Conservation (phyloP, 495 filamentous ascomycete genomes). For the Neurospora sp. region DNA sequence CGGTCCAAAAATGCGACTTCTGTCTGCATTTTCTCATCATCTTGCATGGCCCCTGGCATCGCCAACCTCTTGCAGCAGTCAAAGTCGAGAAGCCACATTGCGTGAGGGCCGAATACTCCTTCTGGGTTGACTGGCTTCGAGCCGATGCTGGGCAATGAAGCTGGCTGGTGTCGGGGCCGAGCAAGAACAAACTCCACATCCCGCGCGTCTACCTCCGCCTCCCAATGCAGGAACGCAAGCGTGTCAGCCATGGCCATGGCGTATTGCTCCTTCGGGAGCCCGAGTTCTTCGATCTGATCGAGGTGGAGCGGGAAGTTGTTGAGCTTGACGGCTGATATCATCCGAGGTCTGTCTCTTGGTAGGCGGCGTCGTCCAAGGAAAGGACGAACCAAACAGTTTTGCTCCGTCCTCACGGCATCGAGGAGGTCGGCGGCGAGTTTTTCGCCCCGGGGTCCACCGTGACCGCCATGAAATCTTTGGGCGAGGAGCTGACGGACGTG, state of each 20-base stretch:
- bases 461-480: neutral
- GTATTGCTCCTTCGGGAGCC: slow-evolving; percentile 12
- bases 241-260: slow-evolving; percentile 33
- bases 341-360: no score
- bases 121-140: neutral
- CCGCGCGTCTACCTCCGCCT: slow-evolving; percentile 30
- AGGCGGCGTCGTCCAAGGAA: slow-evolving; percentile 39
- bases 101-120: slow-evolving; percentile 10
- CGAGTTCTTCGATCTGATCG: slow-evolving; percentile 36
- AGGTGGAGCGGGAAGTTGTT: slow-evolving; percentile 42
- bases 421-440: neutral
- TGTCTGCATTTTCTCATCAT: no score
- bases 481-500: slow-evolving; percentile 16
- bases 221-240: slow-evolving; percentile 39
- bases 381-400: slow-evolving; percentile 33
- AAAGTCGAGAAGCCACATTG: slow-evolving; percentile 40
- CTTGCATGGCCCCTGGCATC: no score
- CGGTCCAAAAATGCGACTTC: no score
- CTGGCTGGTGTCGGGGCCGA: neutral
- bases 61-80: slow-evolving; percentile 27
- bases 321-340: no score
- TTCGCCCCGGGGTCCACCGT: no score
- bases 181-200: slow-evolving; percentile 46
- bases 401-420: slow-evolving; percentile 13
- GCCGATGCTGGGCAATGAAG: neutral